Evolutionary conservation across 139 green algal genomes (phyloP), one percentile per base, ranked within the genome.

Genomic region (Chlorella ohadii): DNA sequence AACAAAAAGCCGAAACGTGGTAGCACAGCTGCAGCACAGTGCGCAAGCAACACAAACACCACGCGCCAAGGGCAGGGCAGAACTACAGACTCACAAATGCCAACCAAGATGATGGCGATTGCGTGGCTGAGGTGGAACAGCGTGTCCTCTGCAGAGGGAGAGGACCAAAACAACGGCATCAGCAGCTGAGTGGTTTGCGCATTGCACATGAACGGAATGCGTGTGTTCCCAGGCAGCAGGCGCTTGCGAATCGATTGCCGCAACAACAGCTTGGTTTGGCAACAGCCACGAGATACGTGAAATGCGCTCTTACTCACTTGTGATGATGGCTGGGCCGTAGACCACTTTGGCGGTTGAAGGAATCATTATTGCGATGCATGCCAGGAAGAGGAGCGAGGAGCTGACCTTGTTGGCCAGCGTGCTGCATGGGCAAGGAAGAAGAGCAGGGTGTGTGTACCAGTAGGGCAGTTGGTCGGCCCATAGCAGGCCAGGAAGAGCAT

Each of bases 361-460:
- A 27, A 97, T 92, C 51, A 89, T 87, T 20, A 98, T 84, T 41
- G 87, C 93, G 72, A 98, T 94, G 84, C 85, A 91, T 19, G 92
- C 87, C 72, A 98, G 84, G 81, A 98, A 94, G 36, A 98, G 93
- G 82, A 98, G 84, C 47, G 85, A 93, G 81, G 82, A 92, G 38
- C 83, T 91, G 19, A 91, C 93, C 78, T 85, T 79, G 73, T 79
- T 79, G n/a, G 73, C 73, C n/a, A 79, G 73, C 11, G 73, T 66
- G 47, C 47, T 78, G 72, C 41, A 74, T 28, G 27, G 12, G 65
- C 7, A 34, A 34, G 65, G 65, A 34, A 1, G 34, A 23, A 33
- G 31, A 39, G 22, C 22, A 19, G 63, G 63, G 59, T 25, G 13
- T 28, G 27, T 11, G 36, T 4, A 25, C 11, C 4, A 11, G 61